These are phyloP conservation scores for Boletus rubropictus DNA, from an alignment of 768 basidiomycete species.

Conservation along the genomic window DNA sequence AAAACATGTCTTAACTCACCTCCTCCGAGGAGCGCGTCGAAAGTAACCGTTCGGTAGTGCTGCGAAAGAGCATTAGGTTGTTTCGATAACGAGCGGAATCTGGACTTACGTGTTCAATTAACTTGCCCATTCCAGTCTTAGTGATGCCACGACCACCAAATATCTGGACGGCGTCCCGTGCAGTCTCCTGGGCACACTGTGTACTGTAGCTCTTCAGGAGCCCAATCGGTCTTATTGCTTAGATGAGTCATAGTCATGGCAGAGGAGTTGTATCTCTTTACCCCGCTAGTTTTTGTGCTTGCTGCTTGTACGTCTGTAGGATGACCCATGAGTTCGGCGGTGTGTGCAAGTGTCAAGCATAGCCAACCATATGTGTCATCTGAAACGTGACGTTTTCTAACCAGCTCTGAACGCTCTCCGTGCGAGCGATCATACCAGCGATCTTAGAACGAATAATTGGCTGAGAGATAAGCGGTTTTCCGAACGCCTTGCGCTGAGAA, in stretches of 20 bases:
- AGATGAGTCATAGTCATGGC: not conserved
- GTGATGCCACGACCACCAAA: constrained; percentile 87
- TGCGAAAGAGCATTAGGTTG: constrained; percentile 15
- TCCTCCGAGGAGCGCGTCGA: constrained; percentile 59
- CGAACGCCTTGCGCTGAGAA: constrained; percentile 85
- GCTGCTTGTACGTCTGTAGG: constrained; percentile 59
- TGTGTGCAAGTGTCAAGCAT: not conserved
- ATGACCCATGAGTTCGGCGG: constrained; percentile 1
- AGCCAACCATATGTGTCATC: constrained; percentile 71
- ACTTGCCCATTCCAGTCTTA: constrained; percentile 60
- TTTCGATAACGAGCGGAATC: not conserved
- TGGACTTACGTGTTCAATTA: constrained; percentile 48
- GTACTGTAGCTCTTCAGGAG: constrained; percentile 78
- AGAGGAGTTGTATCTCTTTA: constrained; percentile 23
- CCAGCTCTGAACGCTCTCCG: constrained; percentile 81
- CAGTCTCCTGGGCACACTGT: constrained; percentile 70
- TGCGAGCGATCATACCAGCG: constrained; percentile 81
- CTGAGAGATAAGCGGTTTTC: constrained; percentile 77
- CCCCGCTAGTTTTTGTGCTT: constrained; percentile 71
- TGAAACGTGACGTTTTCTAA: constrained; percentile 83
- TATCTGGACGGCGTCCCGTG: constrained; percentile 71
- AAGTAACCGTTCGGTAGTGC: constrained; percentile 30
- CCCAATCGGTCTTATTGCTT: constrained; percentile 54
- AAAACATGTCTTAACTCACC: constrained; percentile 28
- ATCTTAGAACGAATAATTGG: constrained; percentile 86